Evolutionary conservation across 2,329 filamentous ascomycete species (phyloP).

Genomic region (Scytalidium sp.): DNA sequence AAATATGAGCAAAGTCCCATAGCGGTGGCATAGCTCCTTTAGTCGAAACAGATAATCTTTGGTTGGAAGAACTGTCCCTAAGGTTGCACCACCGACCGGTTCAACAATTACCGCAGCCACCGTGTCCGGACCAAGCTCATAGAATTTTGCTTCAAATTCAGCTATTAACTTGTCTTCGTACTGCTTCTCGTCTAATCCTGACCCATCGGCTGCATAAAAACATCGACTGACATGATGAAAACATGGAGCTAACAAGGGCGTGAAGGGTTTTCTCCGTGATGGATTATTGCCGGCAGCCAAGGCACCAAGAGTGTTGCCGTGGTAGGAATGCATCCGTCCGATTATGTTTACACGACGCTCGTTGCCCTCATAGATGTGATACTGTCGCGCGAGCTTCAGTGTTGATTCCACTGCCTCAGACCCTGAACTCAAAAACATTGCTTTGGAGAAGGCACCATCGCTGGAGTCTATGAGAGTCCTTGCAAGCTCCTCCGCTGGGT

Average conservation of each 20-base stretch:
- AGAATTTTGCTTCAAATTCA: constrained; percentile 60
- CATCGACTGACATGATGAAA: constrained; percentile 56
- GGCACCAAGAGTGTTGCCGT: constrained; percentile 62
- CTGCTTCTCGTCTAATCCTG: constrained; percentile 43
- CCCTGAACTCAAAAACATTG: constrained; percentile 50
- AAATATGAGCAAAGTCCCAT: constrained; percentile 68
- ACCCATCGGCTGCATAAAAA: constrained; percentile 50
- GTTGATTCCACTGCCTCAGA: constrained; percentile 65
- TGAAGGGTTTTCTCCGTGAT: constrained; percentile 50
- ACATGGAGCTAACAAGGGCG: constrained; percentile 48
- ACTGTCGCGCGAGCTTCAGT: constrained; percentile 61
- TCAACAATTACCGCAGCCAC: constrained; percentile 65
- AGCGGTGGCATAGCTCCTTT: constrained; percentile 59
- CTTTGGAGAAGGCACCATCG: background rate
- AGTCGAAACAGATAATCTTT: constrained; percentile 66
- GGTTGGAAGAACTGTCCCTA: constrained; percentile 63
- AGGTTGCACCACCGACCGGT: constrained; percentile 60
- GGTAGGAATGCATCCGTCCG: constrained; percentile 59
- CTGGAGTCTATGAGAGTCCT: constrained; percentile 2
- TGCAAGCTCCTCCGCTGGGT: constrained; percentile 3
- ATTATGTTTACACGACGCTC: constrained; percentile 50
- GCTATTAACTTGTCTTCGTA: constrained; percentile 55
- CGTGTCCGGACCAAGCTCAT: constrained; percentile 51
- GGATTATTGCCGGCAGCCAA: constrained; percentile 54
- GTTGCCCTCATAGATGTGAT: too few relatives aligned